Evolutionary conservation across 2,329 filamentous ascomycete species (phyloP).

Genomic region (Drechslerella coelobrocha): DNA sequence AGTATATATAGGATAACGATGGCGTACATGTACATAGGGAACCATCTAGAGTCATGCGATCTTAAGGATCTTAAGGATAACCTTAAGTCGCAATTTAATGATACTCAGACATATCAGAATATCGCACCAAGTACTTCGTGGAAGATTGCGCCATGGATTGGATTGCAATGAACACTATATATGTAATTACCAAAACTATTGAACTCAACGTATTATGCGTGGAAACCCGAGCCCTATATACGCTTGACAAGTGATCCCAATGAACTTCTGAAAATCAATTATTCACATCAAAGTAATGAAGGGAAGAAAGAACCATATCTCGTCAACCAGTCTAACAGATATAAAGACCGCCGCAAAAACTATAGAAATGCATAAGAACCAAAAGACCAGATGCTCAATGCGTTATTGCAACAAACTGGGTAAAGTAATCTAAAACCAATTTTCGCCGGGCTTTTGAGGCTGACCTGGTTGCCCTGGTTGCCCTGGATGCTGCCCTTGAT

Average conservation of each 20-base stretch:
- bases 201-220: background rate
- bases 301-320: background rate
- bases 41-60: no score
- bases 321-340: background rate
- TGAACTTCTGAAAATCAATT: constrained; percentile 1
- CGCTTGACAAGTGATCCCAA: background rate
- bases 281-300: constrained; percentile 24
- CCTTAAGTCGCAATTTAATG: no score
- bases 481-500: constrained; percentile 13
- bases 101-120: constrained; percentile 1
- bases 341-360: background rate
- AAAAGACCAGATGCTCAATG: background rate
- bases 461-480: constrained; percentile 9
- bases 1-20: no score
- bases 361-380: background rate
- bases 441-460: constrained; percentile 39
- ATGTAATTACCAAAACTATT: no score
- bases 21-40: no score
- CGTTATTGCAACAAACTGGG: background rate
- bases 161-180: no score
- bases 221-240: background rate
- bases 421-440: constrained; percentile 35
- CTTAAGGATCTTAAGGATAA: no score
- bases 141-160: no score
- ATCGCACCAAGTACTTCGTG: background rate